Percentiles rank a stretch among this genome's conserved stretches.
phyloP scores from a whole-genome alignment of 441 rosid species.

The Cnidoscolus chayamansa region DNA sequence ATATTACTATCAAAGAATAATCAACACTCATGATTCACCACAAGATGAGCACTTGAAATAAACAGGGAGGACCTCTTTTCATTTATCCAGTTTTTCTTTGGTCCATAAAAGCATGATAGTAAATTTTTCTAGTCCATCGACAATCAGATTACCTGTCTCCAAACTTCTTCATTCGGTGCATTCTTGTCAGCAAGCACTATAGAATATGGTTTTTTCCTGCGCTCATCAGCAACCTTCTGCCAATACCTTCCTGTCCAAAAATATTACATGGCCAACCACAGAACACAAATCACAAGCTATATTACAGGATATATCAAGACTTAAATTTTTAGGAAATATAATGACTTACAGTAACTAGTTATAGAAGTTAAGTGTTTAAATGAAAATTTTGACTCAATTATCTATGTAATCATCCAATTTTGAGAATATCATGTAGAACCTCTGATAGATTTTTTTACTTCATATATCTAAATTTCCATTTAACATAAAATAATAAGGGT shows the following conservation, averaged over 20 bases:
- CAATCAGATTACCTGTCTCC: conserved; percentile 73
- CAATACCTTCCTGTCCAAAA: conserved; percentile 69
- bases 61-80: neutral
- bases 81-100: neutral
- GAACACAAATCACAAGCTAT: neutral
- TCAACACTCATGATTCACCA: neutral
- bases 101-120: neutral
- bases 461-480: neutral
- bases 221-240: conserved; percentile 80
- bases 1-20: neutral
- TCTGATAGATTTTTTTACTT: neutral
- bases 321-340: neutral
- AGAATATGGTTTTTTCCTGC: conserved; percentile 68
- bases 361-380: neutral
- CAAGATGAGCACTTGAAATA: neutral
- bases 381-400: neutral
- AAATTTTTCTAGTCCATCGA: neutral
- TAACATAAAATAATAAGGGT: neutral
- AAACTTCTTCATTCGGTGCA: conserved; percentile 98
- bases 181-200: conserved; percentile 95
- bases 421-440: neutral
- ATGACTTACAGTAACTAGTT: neutral
- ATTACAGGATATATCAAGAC: neutral
- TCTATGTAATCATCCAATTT: neutral
- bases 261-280: neutral